Conservation (phyloP, 495 filamentous ascomycete species). For the Penicillium flavigenum region DNA sequence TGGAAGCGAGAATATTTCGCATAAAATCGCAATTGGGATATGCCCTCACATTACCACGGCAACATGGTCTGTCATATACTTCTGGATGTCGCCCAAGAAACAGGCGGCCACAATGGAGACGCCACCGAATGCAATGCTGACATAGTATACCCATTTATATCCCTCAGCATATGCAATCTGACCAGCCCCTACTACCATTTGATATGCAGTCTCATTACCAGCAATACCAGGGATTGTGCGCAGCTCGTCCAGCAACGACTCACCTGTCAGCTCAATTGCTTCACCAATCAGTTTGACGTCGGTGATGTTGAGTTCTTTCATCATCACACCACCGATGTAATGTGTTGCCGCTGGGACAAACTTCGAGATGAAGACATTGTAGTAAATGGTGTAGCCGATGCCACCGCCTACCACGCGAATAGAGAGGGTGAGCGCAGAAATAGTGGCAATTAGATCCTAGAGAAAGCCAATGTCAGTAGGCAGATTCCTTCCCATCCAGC, state of each 20-base stretch:
- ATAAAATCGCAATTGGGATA: background rate
- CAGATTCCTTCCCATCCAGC: too few relatives aligned
- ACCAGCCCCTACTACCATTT: conserved; percentile 60
- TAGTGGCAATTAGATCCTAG: conserved; percentile 68
- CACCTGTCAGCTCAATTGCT: conserved; percentile 58
- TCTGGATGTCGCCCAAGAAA: conserved; percentile 62
- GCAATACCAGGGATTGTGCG: conserved; percentile 55
- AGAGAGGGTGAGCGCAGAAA: conserved; percentile 70
- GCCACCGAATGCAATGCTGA: conserved; percentile 64
- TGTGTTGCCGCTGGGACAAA: conserved; percentile 52
- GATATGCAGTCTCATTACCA: conserved; percentile 52
- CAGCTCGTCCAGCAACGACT: conserved; percentile 54
- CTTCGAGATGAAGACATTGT: conserved; percentile 70
- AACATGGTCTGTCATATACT: conserved; percentile 69
- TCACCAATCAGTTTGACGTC: conserved; percentile 38
- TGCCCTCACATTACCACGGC: conserved; percentile 58
- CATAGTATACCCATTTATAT: conserved; percentile 68
- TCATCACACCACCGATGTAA: conserved; percentile 56
- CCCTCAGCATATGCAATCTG: conserved; percentile 60
- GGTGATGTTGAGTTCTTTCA: conserved; percentile 53
- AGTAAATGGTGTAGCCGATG: conserved; percentile 73
- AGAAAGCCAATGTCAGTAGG: background rate
- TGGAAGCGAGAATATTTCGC: background rate
- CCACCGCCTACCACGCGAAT: conserved; percentile 70
- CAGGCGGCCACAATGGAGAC: conserved; percentile 61